Percentiles rank a stretch among this genome's conserved stretches.
Conservation (phyloP, 768 basidiomycete genomes). For the Lepiota subincarnata region DNA sequence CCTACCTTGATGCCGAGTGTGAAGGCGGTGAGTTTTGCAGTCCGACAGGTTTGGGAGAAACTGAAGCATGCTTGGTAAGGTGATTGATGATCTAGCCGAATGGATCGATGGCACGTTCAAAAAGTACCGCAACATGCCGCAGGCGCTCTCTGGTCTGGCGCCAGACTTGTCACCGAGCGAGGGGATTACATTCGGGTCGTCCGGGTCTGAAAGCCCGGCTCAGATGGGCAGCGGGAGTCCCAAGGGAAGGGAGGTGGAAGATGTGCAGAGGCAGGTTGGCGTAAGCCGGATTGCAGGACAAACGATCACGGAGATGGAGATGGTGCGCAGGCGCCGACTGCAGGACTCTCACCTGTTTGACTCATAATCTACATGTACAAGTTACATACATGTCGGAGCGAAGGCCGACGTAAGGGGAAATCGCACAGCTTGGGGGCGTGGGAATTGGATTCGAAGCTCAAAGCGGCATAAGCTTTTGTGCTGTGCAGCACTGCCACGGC, state of each 20-base stretch:
- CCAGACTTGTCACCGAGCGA: neutral
- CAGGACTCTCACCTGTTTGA: slow-evolving; percentile 69
- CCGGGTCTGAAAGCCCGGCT: slow-evolving; percentile 13
- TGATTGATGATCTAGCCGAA: slow-evolving; percentile 78
- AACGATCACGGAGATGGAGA: slow-evolving; percentile 71
- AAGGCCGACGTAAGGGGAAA: slow-evolving; percentile 9
- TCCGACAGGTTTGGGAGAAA: neutral
- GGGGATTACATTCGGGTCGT: slow-evolving; percentile 54
- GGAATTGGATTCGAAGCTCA: slow-evolving; percentile 17
- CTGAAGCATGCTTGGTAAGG: slow-evolving; percentile 27
- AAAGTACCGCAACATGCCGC: slow-evolving; percentile 22
- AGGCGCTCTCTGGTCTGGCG: neutral
- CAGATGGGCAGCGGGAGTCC: neutral
- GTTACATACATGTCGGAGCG: too few species aligned
- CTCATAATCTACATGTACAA: slow-evolving; percentile 23
- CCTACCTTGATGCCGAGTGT: slow-evolving; percentile 80
- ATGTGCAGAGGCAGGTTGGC: slow-evolving; percentile 21
- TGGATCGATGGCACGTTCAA: slow-evolving; percentile 86
- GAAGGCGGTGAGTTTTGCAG: slow-evolving; percentile 39
- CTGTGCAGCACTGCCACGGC: slow-evolving; percentile 39
- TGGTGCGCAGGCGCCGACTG: slow-evolving; percentile 75
- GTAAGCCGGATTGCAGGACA: slow-evolving; percentile 48
- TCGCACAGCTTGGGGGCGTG: slow-evolving; percentile 29
- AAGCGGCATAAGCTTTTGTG: slow-evolving; percentile 30
- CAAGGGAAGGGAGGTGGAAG: slow-evolving; percentile 16